Evolutionary conservation across 257 asterid genomes (phyloP).

Genomic region (Lycium ferocissimum): DNA sequence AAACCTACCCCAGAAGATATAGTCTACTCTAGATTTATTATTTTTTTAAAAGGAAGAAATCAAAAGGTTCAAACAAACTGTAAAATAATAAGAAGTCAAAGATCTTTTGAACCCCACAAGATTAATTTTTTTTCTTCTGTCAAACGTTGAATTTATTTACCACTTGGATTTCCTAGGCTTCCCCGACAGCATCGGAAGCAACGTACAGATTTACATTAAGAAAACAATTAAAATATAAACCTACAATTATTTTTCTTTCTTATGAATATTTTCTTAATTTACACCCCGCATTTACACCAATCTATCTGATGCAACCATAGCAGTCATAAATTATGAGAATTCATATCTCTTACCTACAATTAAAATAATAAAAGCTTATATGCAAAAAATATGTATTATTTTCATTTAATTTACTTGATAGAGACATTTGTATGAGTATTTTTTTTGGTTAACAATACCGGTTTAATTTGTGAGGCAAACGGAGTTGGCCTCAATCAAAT

Average conservation of each 20-base stretch:
- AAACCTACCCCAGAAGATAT: constrained; percentile 23
- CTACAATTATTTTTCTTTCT: not conserved
- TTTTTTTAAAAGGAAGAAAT: not conserved
- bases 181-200: constrained; percentile 41
- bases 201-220: not conserved
- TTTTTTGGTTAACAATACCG: too few species aligned
- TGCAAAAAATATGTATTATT: not conserved
- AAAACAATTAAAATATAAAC: not conserved
- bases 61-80: not conserved
- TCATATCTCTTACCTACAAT: not conserved
- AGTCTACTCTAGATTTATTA: constrained; percentile 3
- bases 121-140: not conserved
- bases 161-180: constrained; percentile 33
- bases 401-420: not conserved
- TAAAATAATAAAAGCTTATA: not conserved
- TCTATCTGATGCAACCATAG: not conserved
- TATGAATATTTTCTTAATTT: not conserved
- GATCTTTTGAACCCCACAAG: constrained; percentile 30
- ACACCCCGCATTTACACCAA: too few species aligned
- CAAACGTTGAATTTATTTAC: constrained; percentile 25
- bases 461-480: not conserved
- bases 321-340: not conserved
- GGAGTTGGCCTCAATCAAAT: not conserved
- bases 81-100: constrained; percentile 21
- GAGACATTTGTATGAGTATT: not conserved